Evolutionary conservation across 768 basidiomycete species (phyloP).

Genomic region (Panus rudis): DNA sequence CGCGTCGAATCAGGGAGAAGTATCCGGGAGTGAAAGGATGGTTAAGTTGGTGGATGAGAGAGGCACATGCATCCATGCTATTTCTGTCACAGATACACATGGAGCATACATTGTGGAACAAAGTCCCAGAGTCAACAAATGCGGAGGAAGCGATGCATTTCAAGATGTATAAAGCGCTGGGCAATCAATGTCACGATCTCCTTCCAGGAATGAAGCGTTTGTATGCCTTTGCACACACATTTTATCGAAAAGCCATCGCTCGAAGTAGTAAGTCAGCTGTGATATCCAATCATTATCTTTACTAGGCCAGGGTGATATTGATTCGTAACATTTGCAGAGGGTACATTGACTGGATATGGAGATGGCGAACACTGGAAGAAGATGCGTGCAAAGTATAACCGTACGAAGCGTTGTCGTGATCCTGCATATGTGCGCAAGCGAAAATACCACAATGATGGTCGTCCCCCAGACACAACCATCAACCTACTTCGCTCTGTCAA

Average conservation of each 20-base stretch:
- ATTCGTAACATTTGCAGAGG: slow-evolving; percentile 11
- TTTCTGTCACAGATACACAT: slow-evolving; percentile 21
- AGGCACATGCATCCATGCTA: slow-evolving; percentile 25
- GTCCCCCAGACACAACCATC: slow-evolving; percentile 11
- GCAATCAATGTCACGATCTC: slow-evolving; percentile 14
- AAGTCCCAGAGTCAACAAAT: slow-evolving; percentile 28
- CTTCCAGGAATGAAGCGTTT: slow-evolving; percentile 18
- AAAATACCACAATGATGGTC: slow-evolving; percentile 24
- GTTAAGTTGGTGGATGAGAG: slow-evolving; percentile 29
- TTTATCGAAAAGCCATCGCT: too few species aligned
- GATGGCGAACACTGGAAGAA: slow-evolving; percentile 23
- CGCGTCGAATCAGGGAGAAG: slow-evolving; percentile 7
- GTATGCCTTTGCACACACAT: slow-evolving; percentile 16
- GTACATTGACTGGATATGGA: slow-evolving; percentile 19
- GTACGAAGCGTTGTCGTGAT: slow-evolving; percentile 17
- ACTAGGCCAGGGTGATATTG: not conserved
- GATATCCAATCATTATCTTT: too few species aligned
- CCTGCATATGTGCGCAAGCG: slow-evolving; percentile 2
- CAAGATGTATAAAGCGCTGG: slow-evolving; percentile 25
- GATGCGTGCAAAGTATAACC: slow-evolving; percentile 9
- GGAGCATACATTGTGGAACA: slow-evolving; percentile 26
- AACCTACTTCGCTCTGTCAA: too few species aligned
- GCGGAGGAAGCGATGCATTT: slow-evolving; percentile 31
- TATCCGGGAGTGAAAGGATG: slow-evolving; percentile 19
- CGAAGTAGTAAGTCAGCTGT: too few species aligned